Evolutionary conservation across 108 stramenopile genomes (phyloP), one percentile per base, ranked within the genome.

Genomic region (Fragilaria radians): DNA sequence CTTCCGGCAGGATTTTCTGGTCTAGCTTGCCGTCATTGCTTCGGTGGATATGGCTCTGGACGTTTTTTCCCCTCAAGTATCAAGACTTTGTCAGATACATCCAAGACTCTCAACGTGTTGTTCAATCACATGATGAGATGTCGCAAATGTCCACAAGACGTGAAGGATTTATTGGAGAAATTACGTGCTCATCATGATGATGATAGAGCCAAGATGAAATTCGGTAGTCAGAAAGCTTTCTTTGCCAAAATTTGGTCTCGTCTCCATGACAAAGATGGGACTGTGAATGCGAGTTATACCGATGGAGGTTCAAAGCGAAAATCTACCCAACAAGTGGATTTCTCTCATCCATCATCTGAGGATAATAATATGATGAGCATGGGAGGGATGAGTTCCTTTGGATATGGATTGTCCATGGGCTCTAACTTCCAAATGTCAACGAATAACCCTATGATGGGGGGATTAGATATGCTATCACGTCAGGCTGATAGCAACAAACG

Each of bases 211-310:
- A 85, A 85, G 24, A 85, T 85, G 85, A 90, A 86, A 50, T 90
- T 86, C 66, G 89, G 89, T 24, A 74, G 72, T 33, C 89, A 90
- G 61, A 90, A 90, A 61, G 85, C 89, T 24, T 90, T 90, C 65
- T 90, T 90, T 60, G 81, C 80, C 23, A 68, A 77, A 25, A 83
- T 90, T 48, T 90, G 89, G 89, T 70, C 73, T 31, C 75, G 89
- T 5, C 61, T 90, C 17, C 89, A 90, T 49, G 66, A 73, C 18
- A 79, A 80, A 25, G 62, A 67, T 54, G 54, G 57, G 2, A 50
- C 61, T 17, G 64, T 23, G 52, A 53, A 53, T n/a, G n/a, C n/a
- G n/a, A n/a, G n/a, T n/a, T n/a, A n/a, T n/a, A n/a, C n/a, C n/a
- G n/a, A n/a, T n/a, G n/a, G n/a, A n/a, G n/a, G n/a, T n/a, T n/a